Percentiles rank a stretch among this genome's conserved stretches.
Evolutionary conservation across 2,329 filamentous ascomycete species (phyloP).

Genomic region (Aspergillus unguis): DNA sequence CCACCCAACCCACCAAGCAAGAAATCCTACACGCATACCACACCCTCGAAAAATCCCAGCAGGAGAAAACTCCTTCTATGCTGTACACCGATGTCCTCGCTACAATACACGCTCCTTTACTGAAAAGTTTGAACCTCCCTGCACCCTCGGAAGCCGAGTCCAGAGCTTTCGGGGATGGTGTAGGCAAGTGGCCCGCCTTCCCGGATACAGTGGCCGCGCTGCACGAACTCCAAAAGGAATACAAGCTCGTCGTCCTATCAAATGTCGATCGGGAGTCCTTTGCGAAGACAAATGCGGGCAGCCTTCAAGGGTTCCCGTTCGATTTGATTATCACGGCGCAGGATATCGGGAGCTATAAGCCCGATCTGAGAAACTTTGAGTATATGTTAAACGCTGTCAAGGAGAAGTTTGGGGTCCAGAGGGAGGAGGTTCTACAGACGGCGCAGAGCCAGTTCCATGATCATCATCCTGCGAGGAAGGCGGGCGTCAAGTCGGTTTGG

Average conservation of each 20-base stretch:
- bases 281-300: slow-evolving; percentile 43
- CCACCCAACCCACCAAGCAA: slow-evolving; percentile 29
- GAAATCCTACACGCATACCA: slow-evolving; percentile 25
- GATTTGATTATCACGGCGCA: slow-evolving; percentile 67
- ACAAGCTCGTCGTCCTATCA: slow-evolving; percentile 56
- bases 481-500: slow-evolving; percentile 63
- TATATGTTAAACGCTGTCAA: slow-evolving; percentile 58
- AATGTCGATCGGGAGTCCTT: slow-evolving; percentile 58
- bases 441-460: slow-evolving; percentile 67
- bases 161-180: slow-evolving; percentile 47
- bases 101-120: slow-evolving; percentile 35
- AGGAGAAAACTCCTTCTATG: slow-evolving; percentile 54
- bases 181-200: slow-evolving; percentile 55
- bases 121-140: slow-evolving; percentile 28
- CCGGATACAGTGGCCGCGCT: slow-evolving; percentile 56
- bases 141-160: slow-evolving; percentile 35
- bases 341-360: slow-evolving; percentile 71
- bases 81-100: slow-evolving; percentile 61
- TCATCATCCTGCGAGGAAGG: slow-evolving; percentile 60
- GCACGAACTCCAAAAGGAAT: slow-evolving; percentile 46
- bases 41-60: slow-evolving; percentile 45
- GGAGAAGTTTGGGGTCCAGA: slow-evolving; percentile 55
- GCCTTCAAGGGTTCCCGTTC: slow-evolving; percentile 53
- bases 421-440: slow-evolving; percentile 61
- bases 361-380: slow-evolving; percentile 60